Base-by-base conservation (phyloP, 73 alveolate species). In the Chromera velia region DNA sequence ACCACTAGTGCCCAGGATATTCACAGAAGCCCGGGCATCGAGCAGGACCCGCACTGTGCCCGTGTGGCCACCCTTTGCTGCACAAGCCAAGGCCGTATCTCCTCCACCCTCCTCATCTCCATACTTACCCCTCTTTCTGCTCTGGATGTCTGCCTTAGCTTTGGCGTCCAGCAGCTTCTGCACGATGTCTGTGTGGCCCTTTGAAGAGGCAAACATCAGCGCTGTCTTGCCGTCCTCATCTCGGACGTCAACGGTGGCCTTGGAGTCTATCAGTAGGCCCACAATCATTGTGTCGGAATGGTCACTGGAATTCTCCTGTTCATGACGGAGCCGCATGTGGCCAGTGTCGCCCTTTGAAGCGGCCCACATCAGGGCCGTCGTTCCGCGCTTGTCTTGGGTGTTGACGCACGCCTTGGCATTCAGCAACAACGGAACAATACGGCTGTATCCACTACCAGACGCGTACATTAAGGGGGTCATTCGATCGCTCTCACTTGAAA, bases 281-380 rank as follows among this genome's bases (percentile, higher is more conserved):
- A 0, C 17, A 47, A 47, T n/a, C 66, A 13, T 55, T n/a, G n/a
- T n/a, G 67, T 27, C 67, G 67, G 67, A 48, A 48, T 0, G 18
- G 26, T 48, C 26, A 48, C 1, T 6, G 31, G 71, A 18, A 32
- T 63, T 26, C 27, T 63, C 28, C 33, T 63, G 19, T n/a, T n/a
- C n/a, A n/a, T n/a, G n/a, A n/a, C n/a, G n/a, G n/a, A n/a, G n/a
- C n/a, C n/a, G n/a, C n/a, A n/a, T n/a, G n/a, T n/a, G n/a, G n/a
- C n/a, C n/a, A n/a, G n/a, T n/a, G n/a, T n/a, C n/a, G n/a, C n/a
- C n/a, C n/a, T n/a, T n/a, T n/a, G n/a, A n/a, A n/a, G n/a, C n/a
- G n/a, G n/a, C n/a, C n/a, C n/a, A n/a, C n/a, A n/a, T n/a, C n/a
- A 55, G 69, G 69, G 69, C 69, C 32, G 69, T 55, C 28, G 22